Percentiles rank a stretch among this genome's conserved stretches.
phyloP scores from a whole-genome alignment of 2,329 filamentous ascomycete species.

The Pseudophaeomoniella oleicola region DNA sequence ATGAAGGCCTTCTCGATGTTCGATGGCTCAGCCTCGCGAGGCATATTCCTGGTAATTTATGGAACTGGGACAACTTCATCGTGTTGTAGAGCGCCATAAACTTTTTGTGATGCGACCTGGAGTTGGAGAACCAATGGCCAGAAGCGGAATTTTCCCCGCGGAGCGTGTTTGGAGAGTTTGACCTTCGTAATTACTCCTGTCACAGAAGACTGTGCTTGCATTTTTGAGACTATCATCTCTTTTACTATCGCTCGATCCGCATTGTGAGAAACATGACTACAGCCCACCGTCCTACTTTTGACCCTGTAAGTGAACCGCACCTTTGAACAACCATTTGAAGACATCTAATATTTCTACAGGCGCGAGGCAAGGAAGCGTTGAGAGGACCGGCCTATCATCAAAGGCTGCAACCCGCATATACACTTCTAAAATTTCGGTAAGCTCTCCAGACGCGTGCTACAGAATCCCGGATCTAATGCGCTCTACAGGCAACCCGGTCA shows the following conservation, averaged over 20 bases:
- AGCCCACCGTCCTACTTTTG: slow-evolving; percentile 81
- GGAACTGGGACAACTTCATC: neutral
- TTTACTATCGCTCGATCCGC: too few relatives aligned
- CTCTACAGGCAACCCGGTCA: slow-evolving; percentile 60
- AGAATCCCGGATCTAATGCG: slow-evolving; percentile 6
- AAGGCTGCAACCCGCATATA: slow-evolving; percentile 85
- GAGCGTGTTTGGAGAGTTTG: neutral
- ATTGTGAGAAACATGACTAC: slow-evolving; percentile 14
- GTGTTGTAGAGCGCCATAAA: neutral
- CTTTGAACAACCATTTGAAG: slow-evolving; percentile 10
- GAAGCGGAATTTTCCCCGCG: too few relatives aligned
- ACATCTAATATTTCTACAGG: slow-evolving; percentile 34
- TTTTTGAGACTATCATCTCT: too few relatives aligned
- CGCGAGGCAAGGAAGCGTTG: slow-evolving; percentile 85
- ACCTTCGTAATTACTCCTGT: neutral
- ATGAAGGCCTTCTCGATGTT: slow-evolving; percentile 80
- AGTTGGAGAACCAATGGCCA: neutral
- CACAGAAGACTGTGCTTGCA: too few relatives aligned
- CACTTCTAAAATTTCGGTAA: slow-evolving; percentile 73
- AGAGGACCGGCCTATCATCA: slow-evolving; percentile 93
- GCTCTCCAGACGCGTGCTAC: neutral
- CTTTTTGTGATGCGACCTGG: neutral
- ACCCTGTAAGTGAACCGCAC: slow-evolving; percentile 49
- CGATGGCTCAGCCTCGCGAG: slow-evolving; percentile 81
- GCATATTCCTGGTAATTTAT: slow-evolving; percentile 48